These are phyloP conservation scores for Hippophae tibetana DNA, from an alignment of 306 rosid genomes.

Conservation along the genomic window DNA sequence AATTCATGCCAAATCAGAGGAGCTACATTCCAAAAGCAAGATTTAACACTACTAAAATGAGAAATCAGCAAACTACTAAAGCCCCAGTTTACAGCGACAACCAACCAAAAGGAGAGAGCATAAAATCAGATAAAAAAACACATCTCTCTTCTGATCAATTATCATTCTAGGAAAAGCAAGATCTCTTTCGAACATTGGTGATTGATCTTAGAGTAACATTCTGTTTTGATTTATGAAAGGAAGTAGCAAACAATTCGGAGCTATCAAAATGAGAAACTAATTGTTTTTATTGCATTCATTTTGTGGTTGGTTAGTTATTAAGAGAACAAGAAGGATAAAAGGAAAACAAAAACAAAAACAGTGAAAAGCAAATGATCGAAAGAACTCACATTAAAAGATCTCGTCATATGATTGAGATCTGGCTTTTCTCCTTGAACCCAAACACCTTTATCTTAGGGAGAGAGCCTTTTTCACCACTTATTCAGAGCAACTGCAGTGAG, in stretches of 20 bases:
- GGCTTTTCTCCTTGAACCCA: slow-evolving; percentile 22
- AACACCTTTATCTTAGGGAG: slow-evolving; percentile 2
- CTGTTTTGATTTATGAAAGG: neutral
- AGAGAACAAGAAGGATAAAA: slow-evolving; percentile 5
- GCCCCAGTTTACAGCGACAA: neutral
- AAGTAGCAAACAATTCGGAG: neutral
- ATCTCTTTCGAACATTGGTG: slow-evolving; percentile 8
- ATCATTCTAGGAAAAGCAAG: slow-evolving; percentile 10
- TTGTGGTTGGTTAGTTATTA: slow-evolving; percentile 1
- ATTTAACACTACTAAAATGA: neutral
- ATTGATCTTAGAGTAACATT: slow-evolving; percentile 16
- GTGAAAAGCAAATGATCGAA: slow-evolving; percentile 9
- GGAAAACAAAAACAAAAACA: neutral
- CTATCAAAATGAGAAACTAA: neutral
- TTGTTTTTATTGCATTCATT: neutral
- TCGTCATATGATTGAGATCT: slow-evolving; percentile 67
- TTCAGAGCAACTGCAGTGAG: slow-evolving; percentile 1
- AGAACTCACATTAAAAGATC: slow-evolving; percentile 42
- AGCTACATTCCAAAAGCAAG: slow-evolving; percentile 19
- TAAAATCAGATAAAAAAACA: neutral
- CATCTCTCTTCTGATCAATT: slow-evolving; percentile 11
- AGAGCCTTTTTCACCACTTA: neutral
- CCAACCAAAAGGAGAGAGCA: neutral
- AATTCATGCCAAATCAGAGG: slow-evolving; percentile 12
- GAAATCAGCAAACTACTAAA: neutral